Evolutionary conservation across 768 basidiomycete genomes (phyloP).

Genomic region (Leccinum fibrillosum): DNA sequence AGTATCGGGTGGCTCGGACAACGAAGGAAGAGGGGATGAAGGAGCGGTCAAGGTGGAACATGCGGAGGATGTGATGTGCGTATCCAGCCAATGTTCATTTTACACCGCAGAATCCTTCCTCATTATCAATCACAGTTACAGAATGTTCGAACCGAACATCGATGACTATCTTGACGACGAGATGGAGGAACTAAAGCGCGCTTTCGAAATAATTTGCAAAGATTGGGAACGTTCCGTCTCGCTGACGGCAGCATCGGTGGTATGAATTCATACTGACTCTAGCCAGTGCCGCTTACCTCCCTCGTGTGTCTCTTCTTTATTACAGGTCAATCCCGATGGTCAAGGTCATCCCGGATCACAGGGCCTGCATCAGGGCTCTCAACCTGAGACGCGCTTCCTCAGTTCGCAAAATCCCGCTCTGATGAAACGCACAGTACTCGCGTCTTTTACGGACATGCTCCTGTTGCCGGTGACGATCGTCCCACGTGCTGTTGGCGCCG

Average conservation of each 20-base stretch:
- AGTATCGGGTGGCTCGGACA: constrained; percentile 36
- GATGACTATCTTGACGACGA: constrained; percentile 98
- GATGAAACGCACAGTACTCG: constrained; percentile 89
- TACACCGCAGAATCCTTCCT: background rate
- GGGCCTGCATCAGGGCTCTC: background rate
- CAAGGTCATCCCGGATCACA: background rate
- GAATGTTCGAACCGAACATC: constrained; percentile 96
- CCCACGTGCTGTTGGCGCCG: constrained; percentile 72
- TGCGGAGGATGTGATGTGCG: constrained; percentile 84
- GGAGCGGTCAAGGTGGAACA: constrained; percentile 42
- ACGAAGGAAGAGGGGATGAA: constrained; percentile 6
- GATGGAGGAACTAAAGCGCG: constrained; percentile 72
- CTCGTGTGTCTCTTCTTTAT: background rate
- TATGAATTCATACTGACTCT: constrained; percentile 23
- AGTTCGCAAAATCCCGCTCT: constrained; percentile 84
- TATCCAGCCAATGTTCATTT: constrained; percentile 13
- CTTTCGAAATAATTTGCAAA: constrained; percentile 71
- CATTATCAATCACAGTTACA: constrained; percentile 54
- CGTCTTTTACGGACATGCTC: constrained; percentile 87
- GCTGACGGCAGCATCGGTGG: constrained; percentile 26
- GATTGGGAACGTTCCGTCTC: constrained; percentile 67
- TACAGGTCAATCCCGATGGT: constrained; percentile 10
- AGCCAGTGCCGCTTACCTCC: background rate
- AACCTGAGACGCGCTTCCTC: constrained; percentile 59
- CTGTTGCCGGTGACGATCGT: constrained; percentile 95